phyloP scores from a whole-genome alignment of 1,284 basidiomycete genomes.

The Kwoniella shivajii region DNA sequence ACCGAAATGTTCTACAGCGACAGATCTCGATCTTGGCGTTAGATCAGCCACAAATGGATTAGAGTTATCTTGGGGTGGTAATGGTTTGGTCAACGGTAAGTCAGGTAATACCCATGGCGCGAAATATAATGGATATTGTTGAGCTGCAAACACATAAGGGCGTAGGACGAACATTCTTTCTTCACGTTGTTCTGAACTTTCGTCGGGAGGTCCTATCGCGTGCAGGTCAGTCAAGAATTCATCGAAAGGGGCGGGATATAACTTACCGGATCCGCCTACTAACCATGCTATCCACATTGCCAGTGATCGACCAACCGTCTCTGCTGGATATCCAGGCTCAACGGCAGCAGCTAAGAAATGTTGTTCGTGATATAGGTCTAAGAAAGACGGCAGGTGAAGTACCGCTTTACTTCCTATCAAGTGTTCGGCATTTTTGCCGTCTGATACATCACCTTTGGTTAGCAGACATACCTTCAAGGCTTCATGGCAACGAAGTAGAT shows the following conservation, averaged over 20 bases:
- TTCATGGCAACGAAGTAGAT: too few relatives aligned
- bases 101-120: constrained; percentile 58
- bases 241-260: background rate
- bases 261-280: constrained; percentile 48
- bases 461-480: too few relatives aligned
- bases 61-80: constrained; percentile 10
- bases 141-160: constrained; percentile 59
- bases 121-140: constrained; percentile 57
- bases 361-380: constrained; percentile 46
- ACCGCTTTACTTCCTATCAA: constrained; percentile 57
- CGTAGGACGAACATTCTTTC: constrained; percentile 57
- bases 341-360: constrained; percentile 48
- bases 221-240: constrained; percentile 20
- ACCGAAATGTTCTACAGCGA: constrained; percentile 53
- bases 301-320: constrained; percentile 51
- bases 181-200: constrained; percentile 30
- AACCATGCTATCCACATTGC: constrained; percentile 57
- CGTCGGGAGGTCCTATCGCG: constrained; percentile 14
- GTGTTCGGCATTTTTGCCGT: constrained; percentile 69
- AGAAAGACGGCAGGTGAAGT: constrained; percentile 34
- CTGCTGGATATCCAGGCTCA: constrained; percentile 52
- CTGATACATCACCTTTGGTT: constrained; percentile 21
- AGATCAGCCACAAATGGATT: constrained; percentile 57
- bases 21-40: constrained; percentile 46
- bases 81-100: constrained; percentile 45